Percentiles rank a stretch among this genome's conserved stretches.
Conservation (phyloP, 306 rosid genomes). For the Amphicarpaea edgeworthii region DNA sequence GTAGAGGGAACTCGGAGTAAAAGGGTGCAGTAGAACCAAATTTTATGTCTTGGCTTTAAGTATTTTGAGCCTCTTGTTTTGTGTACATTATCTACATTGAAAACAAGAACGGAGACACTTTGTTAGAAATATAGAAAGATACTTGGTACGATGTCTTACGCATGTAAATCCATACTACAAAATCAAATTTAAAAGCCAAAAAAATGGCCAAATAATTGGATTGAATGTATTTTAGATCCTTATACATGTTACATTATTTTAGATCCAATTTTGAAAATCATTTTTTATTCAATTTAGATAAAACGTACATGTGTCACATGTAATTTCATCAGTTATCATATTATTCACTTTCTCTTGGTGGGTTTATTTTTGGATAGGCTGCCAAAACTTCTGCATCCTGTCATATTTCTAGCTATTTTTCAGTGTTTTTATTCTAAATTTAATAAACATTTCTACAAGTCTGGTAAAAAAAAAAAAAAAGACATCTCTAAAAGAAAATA, state of each 20-base stretch:
- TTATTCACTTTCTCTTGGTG: no score
- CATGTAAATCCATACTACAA: neutral
- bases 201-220: neutral
- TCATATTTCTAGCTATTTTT: no score
- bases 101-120: constrained; percentile 11
- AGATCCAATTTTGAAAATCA: neutral
- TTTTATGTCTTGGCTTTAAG: constrained; percentile 15
- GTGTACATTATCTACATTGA: constrained; percentile 57
- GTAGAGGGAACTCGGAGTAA: constrained; percentile 7
- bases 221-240: neutral
- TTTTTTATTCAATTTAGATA: neutral
- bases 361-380: no score
- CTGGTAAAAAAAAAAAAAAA: no score
- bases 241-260: neutral
- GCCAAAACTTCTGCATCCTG: no score
- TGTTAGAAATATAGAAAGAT: neutral
- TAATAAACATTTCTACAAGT: no score
- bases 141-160: neutral
- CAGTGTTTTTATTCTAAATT: no score
- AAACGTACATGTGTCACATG: neutral
- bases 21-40: neutral
- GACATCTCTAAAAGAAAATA: no score
- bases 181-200: neutral
- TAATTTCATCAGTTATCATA: neutral
- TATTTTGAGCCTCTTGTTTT: constrained; percentile 66